Evolutionary conservation across 2,329 filamentous ascomycete genomes (phyloP).

Genomic region (Sporothrix globosa): DNA sequence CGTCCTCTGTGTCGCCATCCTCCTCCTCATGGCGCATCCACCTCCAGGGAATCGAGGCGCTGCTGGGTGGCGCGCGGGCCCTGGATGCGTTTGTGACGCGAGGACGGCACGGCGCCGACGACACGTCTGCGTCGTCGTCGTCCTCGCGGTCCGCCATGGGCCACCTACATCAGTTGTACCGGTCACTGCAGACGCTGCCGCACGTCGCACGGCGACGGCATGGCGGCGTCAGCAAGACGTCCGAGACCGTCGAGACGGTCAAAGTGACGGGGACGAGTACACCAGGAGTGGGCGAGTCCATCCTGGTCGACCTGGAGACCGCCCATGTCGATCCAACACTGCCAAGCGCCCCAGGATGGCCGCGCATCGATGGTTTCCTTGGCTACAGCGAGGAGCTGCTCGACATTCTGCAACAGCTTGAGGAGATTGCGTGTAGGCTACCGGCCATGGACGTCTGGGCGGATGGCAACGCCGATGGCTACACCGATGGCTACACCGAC

Average conservation of each 20-base stretch:
- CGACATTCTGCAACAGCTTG: constrained; percentile 32
- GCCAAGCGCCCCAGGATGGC: not conserved
- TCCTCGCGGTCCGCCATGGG: constrained; percentile 28
- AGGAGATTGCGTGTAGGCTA: constrained; percentile 14
- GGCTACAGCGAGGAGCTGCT: constrained; percentile 33
- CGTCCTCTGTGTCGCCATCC: not conserved
- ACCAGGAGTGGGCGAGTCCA: not conserved
- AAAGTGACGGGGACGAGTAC: not conserved
- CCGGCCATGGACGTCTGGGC: not conserved
- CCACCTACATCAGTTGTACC: constrained; percentile 31
- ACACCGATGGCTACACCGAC: not conserved
- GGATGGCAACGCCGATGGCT: not conserved
- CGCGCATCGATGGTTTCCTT: constrained; percentile 33
- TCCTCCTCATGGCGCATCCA: constrained; percentile 32
- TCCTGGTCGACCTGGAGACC: not conserved
- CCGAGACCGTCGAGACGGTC: not conserved
- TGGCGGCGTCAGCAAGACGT: too few relatives aligned
- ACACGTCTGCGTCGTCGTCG: not conserved
- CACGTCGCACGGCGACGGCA: constrained; percentile 18
- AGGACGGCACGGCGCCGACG: not conserved
- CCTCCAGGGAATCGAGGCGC: constrained; percentile 31
- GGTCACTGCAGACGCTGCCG: constrained; percentile 29
- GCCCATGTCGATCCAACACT: not conserved
- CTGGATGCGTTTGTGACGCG: constrained; percentile 25
- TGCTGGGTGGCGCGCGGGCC: constrained; percentile 29